Evolutionary conservation across 2,329 filamentous ascomycete species (phyloP).

Genomic region (Alternaria hordeiaustralica): DNA sequence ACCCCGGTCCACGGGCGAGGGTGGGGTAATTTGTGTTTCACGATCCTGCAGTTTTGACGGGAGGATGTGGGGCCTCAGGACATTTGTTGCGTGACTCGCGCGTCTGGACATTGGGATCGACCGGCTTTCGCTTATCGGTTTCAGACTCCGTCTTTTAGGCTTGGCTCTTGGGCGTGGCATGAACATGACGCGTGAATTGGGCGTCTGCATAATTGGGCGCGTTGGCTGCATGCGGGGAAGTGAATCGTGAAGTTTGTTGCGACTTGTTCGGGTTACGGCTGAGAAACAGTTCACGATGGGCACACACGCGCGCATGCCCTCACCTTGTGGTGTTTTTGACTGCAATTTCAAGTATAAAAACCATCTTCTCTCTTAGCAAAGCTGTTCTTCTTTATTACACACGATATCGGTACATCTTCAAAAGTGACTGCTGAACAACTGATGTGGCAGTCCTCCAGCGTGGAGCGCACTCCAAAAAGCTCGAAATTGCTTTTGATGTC

Average conservation of each 20-base stretch:
- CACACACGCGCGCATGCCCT: not conserved
- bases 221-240: not conserved
- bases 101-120: conserved; percentile 2
- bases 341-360: not conserved
- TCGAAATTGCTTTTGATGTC: not conserved
- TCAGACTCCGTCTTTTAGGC: conserved; percentile 10
- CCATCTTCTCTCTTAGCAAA: not conserved
- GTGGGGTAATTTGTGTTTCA: not conserved
- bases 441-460: not conserved
- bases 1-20: not conserved
- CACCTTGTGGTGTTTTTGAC: not conserved
- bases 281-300: not conserved
- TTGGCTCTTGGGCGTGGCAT: not conserved
- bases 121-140: conserved; percentile 11
- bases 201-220: not conserved
- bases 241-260: not conserved
- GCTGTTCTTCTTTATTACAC: not conserved
- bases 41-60: not conserved
- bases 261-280: not conserved
- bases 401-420: not conserved
- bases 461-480: not conserved
- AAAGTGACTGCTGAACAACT: not conserved
- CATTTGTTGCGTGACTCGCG: not conserved
- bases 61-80: not conserved
- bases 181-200: not conserved